Evolutionary conservation across 2,329 filamentous ascomycete species (phyloP), one percentile per base, ranked within the genome.

Genomic region (Fusarium metavorans): DNA sequence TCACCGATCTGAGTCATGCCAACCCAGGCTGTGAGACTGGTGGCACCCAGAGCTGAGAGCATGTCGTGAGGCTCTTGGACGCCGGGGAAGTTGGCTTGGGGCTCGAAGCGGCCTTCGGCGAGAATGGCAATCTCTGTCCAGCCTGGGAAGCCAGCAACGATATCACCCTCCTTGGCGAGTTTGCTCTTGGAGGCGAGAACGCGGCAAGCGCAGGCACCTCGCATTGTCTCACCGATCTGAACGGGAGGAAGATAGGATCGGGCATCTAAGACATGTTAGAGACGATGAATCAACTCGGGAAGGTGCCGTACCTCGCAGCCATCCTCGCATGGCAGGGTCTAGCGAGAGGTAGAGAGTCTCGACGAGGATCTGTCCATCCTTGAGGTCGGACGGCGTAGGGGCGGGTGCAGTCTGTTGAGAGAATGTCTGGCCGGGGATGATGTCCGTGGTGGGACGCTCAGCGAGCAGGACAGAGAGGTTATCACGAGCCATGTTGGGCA

Each of bases 241-340:
- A 95, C 92, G 9, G 93, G 92, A 0, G 92, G 90, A 2, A 93
- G 80, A 82, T 95, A 95, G 1, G 92, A 87, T 45, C 86, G 84
- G 14, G 70, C 72, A 68, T 87, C 87, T 88, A 63, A 59, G 58
- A 34, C 54, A 56, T 39, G 18, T 57, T 34, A 39, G 50, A 10
- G 11, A 13, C 4, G 11, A 52, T 20, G 6, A 27, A 39, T 30
- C 5, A 20, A 20, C 20, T 20, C 20, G 20, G 20, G 20, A 20
- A 2, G 20, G 20, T 20, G 20, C 20, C 20, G 20, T 20, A 89
- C 87, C 87, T 72, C 89, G 92, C 23, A 95, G 82, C 92, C 92
- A 94, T 68, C 90, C 90, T 76, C 93, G 88, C 92, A 94, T 94
- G n/a, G 92, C 92, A 2, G 93, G 92, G 82, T 94, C 93, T 43